A percentile compares a stretch with the other conserved stretches of the same genome.
phyloP scores from a whole-genome alignment of 192 early-diverging fungal genomes.

The Phycomyces nitens region DNA sequence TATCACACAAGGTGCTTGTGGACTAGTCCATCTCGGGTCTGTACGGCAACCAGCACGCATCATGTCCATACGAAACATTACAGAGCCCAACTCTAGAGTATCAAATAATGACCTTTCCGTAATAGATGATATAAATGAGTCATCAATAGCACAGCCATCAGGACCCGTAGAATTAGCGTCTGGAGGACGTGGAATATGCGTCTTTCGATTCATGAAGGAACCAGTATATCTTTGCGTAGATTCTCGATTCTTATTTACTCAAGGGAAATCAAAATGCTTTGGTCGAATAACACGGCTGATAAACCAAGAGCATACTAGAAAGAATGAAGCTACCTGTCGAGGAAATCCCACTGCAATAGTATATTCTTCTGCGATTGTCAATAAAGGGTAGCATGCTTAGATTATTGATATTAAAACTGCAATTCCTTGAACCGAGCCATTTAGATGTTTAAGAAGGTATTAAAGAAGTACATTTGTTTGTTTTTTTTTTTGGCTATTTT shows the following conservation, averaged over 20 bases:
- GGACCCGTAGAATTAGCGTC: conserved; percentile 28
- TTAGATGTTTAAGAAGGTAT: too few relatives aligned
- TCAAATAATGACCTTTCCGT: not conserved
- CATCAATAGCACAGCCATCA: not conserved
- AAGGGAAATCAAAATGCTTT: conserved; percentile 65
- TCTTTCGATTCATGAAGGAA: conserved; percentile 56
- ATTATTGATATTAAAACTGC: not conserved
- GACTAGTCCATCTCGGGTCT: conserved; percentile 58
- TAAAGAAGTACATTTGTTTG: too few relatives aligned
- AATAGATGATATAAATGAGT: conserved; percentile 14
- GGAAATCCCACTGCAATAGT: not conserved
- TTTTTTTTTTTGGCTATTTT: too few relatives aligned
- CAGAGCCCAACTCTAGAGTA: conserved; percentile 9
- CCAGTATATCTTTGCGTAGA: conserved; percentile 60
- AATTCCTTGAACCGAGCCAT: too few relatives aligned
- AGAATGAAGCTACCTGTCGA: not conserved
- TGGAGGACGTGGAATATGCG: conserved; percentile 48
- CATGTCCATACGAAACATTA: conserved; percentile 33
- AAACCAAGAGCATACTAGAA: not conserved
- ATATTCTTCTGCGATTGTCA: not conserved
- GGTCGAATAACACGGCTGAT: conserved; percentile 54
- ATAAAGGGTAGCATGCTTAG: not conserved
- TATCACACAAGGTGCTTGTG: conserved; percentile 50
- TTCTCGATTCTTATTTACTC: conserved; percentile 56
- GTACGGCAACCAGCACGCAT: conserved; percentile 57